Base-by-base conservation (phyloP, 352 stramenopile species). In the Elongisporangium undulatum region DNA sequence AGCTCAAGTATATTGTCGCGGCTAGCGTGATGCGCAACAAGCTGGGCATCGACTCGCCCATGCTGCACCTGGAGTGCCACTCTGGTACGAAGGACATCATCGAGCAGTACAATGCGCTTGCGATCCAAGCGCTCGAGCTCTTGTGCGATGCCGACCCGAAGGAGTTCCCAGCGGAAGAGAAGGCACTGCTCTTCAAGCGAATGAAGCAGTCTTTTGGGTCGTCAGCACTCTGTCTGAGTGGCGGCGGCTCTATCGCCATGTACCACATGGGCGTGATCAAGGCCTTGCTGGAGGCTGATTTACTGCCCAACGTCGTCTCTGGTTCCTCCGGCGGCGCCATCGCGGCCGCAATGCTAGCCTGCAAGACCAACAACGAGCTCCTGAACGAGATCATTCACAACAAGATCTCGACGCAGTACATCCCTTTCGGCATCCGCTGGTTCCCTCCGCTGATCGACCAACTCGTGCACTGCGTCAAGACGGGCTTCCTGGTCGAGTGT, bases 201-300 rank as follows among this genome's bases (percentile, higher is more conserved):
- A 67, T 87, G 29, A 83, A 87, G 56, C 72, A 87, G n/a, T 85
- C 94, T 56, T 92, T 97, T 55, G 93, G 94, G 0, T 81, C 83
- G 6, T 97, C 93, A 4, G 94, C 92, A 15, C 68, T 98, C 15
- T 97, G 94, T 73, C 71, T 98, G 9, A 96, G 80, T 13, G 95
- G 94, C 50, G 95, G 94, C 16, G 93, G 94, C n/a, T 85, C 63
- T 60, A 95, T 91, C 60, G 86, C 90, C 1, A 98, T 98, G 92
- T 98, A 98, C 63, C 95, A 98, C 75, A 83, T 97, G 62, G 95
- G 95, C 24, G 90, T 97, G 10, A 89, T 98, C 12, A 79, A 82
- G 19, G 90, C 91, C 10, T 67, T 98, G 8, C 66, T 97, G 2
- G 83, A 97, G 22, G 82, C 79, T 0, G 82, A 92, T 45, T 34